Conservation (phyloP, 2,329 filamentous ascomycete genomes). For the Trichoderma sp. region DNA sequence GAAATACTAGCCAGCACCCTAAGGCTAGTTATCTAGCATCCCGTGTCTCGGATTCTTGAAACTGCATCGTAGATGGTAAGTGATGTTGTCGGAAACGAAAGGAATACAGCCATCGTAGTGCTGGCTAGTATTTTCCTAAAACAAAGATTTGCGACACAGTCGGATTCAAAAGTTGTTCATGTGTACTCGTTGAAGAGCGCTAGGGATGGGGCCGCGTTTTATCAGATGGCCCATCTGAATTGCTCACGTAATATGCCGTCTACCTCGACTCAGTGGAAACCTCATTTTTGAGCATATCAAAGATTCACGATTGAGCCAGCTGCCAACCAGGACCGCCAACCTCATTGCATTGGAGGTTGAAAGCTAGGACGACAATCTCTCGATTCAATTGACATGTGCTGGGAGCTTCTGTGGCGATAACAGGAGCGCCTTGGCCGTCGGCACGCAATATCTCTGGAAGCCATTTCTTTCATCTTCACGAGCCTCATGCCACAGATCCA, state of each 20-base stretch:
- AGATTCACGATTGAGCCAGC: background rate
- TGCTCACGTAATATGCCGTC: constrained; percentile 4
- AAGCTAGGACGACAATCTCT: background rate
- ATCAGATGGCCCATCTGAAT: background rate
- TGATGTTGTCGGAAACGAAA: background rate
- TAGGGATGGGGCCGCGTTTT: background rate
- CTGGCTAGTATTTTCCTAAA: background rate
- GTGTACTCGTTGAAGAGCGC: background rate
- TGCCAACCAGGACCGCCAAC: background rate
- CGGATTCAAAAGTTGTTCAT: background rate
- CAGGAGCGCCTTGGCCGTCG: background rate
- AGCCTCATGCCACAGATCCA: background rate
- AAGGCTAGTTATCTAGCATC: no score
- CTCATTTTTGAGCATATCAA: background rate
- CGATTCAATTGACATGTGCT: background rate
- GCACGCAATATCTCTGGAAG: background rate
- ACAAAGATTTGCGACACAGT: background rate
- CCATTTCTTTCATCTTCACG: background rate
- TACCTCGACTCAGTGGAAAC: background rate
- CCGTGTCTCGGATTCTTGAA: background rate
- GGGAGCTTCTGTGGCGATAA: background rate
- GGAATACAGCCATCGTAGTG: background rate
- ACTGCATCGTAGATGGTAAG: background rate
- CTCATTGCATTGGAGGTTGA: background rate
- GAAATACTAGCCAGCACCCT: background rate